phyloP scores from a whole-genome alignment of 2,329 filamentous ascomycete genomes.

The Ceratocystis alfenasii region DNA sequence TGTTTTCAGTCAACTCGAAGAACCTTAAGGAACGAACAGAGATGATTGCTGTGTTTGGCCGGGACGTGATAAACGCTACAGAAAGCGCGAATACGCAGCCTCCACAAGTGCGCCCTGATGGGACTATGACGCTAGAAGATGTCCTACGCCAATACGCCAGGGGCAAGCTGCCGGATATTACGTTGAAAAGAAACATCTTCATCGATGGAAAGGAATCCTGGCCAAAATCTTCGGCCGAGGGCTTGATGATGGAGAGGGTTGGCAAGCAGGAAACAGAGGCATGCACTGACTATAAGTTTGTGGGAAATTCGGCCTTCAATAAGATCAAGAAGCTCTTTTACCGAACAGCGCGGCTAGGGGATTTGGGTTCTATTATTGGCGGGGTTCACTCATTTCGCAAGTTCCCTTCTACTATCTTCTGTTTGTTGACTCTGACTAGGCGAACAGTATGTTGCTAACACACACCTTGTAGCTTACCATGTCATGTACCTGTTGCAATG shows the following conservation, averaged over 20 bases:
- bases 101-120: constrained; percentile 29
- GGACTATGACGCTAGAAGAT: constrained; percentile 47
- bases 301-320: constrained; percentile 64
- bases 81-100: constrained; percentile 37
- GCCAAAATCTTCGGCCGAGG: constrained; percentile 67
- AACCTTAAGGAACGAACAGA: constrained; percentile 80
- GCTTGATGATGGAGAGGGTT: constrained; percentile 64
- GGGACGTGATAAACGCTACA: constrained; percentile 45
- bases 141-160: constrained; percentile 44
- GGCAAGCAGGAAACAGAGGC: constrained; percentile 38
- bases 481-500: constrained; percentile 89
- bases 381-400: constrained; percentile 43
- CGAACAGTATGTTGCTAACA: constrained; percentile 38
- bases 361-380: constrained; percentile 71
- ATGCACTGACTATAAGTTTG: constrained; percentile 59
- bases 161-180: constrained; percentile 56
- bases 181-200: constrained; percentile 67
- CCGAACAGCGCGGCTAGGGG: constrained; percentile 61
- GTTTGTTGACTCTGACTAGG: constrained; percentile 28
- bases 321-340: constrained; percentile 66
- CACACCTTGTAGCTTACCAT: constrained; percentile 54
- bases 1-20: constrained; percentile 45
- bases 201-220: constrained; percentile 79
- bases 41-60: constrained; percentile 57
- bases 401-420: constrained; percentile 23